phyloP scores from a whole-genome alignment of 495 filamentous ascomycete species.

The Penicillium roqueforti region DNA sequence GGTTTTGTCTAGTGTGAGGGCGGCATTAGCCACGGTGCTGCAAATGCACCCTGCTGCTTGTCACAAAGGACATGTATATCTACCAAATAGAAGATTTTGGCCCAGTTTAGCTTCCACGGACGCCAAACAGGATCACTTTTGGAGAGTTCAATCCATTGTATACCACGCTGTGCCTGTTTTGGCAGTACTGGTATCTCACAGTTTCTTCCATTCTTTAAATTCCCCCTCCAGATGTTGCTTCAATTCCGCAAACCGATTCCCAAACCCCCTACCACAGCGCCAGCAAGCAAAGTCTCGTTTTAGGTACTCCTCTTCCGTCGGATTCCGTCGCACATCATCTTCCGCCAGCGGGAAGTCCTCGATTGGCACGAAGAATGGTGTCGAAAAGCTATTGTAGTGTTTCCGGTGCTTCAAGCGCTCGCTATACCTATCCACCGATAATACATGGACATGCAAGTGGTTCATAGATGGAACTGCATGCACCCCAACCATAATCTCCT shows the following conservation, averaged over 20 bases:
- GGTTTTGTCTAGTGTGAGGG: not conserved
- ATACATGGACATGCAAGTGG: slow-evolving; percentile 86
- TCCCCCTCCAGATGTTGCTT: slow-evolving; percentile 79
- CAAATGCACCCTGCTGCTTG: slow-evolving; percentile 24
- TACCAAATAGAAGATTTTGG: slow-evolving; percentile 15
- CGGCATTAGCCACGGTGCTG: slow-evolving; percentile 19
- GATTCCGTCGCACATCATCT: slow-evolving; percentile 56
- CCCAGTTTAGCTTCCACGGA: slow-evolving; percentile 5
- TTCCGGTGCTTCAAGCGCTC: slow-evolving; percentile 70
- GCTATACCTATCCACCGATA: slow-evolving; percentile 69
- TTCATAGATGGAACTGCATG: slow-evolving; percentile 90
- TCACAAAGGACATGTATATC: slow-evolving; percentile 34
- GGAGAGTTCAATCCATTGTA: slow-evolving; percentile 9
- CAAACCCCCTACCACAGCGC: slow-evolving; percentile 76
- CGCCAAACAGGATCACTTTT: slow-evolving; percentile 1
- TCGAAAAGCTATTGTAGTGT: slow-evolving; percentile 91
- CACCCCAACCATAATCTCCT: slow-evolving; percentile 72
- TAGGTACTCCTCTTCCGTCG: slow-evolving; percentile 53
- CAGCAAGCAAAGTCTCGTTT: slow-evolving; percentile 69
- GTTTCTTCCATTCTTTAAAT: slow-evolving; percentile 74
- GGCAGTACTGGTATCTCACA: slow-evolving; percentile 39
- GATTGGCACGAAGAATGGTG: slow-evolving; percentile 79
- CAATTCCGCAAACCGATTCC: slow-evolving; percentile 63
- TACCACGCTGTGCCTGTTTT: slow-evolving; percentile 10
- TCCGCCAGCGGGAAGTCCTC: slow-evolving; percentile 70